Evolutionary conservation across 352 stramenopile species (phyloP), one percentile per base, ranked within the genome.

Genomic region (Pythium aquatile): DNA sequence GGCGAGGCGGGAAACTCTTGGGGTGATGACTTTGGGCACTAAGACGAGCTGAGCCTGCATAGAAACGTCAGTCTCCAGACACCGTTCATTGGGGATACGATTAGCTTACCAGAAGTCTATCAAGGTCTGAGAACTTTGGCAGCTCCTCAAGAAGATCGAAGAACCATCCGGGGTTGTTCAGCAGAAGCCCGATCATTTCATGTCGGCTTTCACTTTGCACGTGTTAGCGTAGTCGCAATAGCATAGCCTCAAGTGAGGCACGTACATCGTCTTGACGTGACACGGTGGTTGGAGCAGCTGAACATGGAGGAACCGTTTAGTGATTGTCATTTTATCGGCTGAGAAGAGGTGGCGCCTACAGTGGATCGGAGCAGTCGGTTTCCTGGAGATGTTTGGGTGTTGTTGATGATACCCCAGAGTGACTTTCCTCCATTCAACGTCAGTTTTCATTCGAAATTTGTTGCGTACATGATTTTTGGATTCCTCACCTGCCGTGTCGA

Each of bases 191-290:
- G 20, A 96, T 72, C 46, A 93, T 68, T 54, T 93, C 80, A 37
- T 96, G 87, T 0, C 86, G 83, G 17, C 61, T 78, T 54, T 88
- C 70, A 42, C 84, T 93, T 20, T 32, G 40, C 46, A 51, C 5
- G 44, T 16, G 44, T 51, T 29, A 51, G 44, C 20, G 20, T 24
- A 24, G 20, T 24, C 20, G 20, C 20, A 24, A 24, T 24, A 24
- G 20, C 20, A 24, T 24, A 24, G 20, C 20, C 20, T 24, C 20
- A 24, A 24, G 20, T 24, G 20, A 24, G 20, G 20, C 20, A 24
- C 78, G 90, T 51, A 51, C 85, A 96, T 96, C 5, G 85, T 94
- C 66, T 90, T 90, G 48, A 93, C 39, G 44, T 94, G 83, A 30
- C 81, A 78, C 1, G 71, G 87, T 48, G 87, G 87, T 28, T 92